Evolutionary conservation across 2,329 filamentous ascomycete genomes (phyloP).

Genomic region (Trichoderma sp.): DNA sequence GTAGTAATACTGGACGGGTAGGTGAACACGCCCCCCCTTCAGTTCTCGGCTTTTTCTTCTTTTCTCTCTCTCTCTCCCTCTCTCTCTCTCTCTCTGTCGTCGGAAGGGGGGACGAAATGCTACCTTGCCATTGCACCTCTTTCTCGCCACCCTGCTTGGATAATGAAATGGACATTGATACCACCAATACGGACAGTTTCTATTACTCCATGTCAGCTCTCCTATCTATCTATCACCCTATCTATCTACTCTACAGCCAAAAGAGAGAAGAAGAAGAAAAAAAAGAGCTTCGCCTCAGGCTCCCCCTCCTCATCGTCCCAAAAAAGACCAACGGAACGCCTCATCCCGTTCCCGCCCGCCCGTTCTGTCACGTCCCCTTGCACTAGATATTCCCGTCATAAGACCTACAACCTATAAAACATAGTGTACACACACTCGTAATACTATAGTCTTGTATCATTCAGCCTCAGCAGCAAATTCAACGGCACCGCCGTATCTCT

Average conservation of each 20-base stretch:
- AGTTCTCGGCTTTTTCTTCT: background rate
- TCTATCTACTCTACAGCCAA: background rate
- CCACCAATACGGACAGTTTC: background rate
- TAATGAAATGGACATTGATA: background rate
- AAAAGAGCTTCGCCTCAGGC: background rate
- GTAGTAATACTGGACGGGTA: too few relatives aligned
- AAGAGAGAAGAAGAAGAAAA: background rate
- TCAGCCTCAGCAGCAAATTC: background rate
- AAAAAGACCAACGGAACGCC: background rate
- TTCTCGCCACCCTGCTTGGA: background rate
- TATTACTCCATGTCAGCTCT: background rate
- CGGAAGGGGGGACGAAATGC: background rate
- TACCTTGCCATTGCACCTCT: background rate
- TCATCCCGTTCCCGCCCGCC: constrained; percentile 16
- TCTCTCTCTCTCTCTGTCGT: too few relatives aligned
- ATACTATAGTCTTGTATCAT: too few relatives aligned
- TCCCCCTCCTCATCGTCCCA: background rate
- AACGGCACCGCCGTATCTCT: background rate
- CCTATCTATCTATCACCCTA: too few relatives aligned
- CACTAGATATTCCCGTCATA: background rate
- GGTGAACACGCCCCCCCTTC: background rate
- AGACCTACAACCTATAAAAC: too few relatives aligned
- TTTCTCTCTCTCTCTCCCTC: too few relatives aligned
- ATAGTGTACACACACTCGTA: too few relatives aligned
- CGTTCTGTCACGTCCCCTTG: constrained; percentile 11